Evolutionary conservation across 2,329 filamentous ascomycete genomes (phyloP).

Genomic region (Tympanopsis confertula): DNA sequence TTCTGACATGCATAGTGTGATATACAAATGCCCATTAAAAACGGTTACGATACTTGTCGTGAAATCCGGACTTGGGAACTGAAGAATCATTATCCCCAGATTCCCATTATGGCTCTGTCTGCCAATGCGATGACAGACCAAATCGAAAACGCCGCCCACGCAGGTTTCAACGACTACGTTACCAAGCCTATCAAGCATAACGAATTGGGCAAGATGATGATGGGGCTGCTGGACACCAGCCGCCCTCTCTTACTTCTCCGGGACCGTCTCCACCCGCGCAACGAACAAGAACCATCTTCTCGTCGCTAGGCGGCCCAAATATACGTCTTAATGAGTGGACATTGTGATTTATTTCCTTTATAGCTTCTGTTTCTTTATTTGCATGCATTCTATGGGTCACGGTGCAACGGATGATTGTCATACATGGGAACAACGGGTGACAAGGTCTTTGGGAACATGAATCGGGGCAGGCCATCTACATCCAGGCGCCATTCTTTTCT

Average conservation of each 20-base stretch:
- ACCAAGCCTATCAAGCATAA: constrained; percentile 36
- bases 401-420: too few species aligned
- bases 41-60: constrained; percentile 31
- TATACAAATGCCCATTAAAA: constrained; percentile 36
- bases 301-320: constrained; percentile 5
- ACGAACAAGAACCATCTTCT: constrained; percentile 1
- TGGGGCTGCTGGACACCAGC: constrained; percentile 28
- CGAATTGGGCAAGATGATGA: constrained; percentile 33
- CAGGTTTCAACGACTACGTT: constrained; percentile 34
- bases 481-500: too few species aligned
- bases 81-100: constrained; percentile 28
- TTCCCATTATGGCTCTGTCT: constrained; percentile 34
- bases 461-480: too few species aligned
- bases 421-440: too few species aligned
- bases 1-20: constrained; percentile 21
- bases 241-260: constrained; percentile 11
- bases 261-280: constrained; percentile 16
- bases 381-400: too few species aligned
- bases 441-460: too few species aligned
- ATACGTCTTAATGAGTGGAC: too few species aligned
- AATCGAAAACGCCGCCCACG: constrained; percentile 28
- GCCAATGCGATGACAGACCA: constrained; percentile 36
- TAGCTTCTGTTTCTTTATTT: too few species aligned
- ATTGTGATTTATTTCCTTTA: too few species aligned
- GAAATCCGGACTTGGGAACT: constrained; percentile 31